Evolutionary conservation across 1,284 basidiomycete genomes (phyloP).

Genomic region (Pholiota adiposa): DNA sequence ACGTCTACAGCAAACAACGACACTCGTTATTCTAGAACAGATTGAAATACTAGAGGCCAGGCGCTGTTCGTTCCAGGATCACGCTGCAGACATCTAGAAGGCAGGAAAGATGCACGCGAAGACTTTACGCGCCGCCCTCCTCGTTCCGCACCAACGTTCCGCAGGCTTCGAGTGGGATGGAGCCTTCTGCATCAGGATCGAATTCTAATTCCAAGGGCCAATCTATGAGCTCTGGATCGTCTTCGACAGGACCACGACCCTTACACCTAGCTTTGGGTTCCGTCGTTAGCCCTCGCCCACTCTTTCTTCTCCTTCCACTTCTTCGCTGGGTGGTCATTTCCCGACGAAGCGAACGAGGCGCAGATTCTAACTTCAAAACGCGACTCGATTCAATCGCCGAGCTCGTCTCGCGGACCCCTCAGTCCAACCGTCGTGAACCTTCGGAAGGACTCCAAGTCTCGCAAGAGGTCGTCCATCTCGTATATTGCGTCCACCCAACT

Average conservation of each 20-base stretch:
- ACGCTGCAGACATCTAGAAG: background rate
- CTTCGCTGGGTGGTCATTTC: background rate
- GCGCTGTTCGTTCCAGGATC: background rate
- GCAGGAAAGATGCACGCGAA: constrained; percentile 8
- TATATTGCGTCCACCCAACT: constrained; percentile 47
- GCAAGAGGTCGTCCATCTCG: constrained; percentile 65
- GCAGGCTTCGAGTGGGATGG: background rate
- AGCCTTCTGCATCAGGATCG: background rate
- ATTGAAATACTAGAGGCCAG: background rate
- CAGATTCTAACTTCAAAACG: background rate
- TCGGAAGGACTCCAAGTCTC: constrained; percentile 8
- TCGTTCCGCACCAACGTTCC: constrained; percentile 2
- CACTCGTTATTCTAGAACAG: background rate
- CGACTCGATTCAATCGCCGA: background rate
- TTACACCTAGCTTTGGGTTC: constrained; percentile 24
- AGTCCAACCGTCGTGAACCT: constrained; percentile 15
- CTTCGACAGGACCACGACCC: constrained; percentile 16
- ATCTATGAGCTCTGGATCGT: constrained; percentile 11
- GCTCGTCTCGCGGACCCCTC: constrained; percentile 12
- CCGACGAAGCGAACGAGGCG: background rate
- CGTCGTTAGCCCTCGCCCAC: constrained; percentile 10
- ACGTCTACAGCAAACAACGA: constrained; percentile 5
- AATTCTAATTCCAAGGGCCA: constrained; percentile 14
- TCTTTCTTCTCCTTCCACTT: constrained; percentile 10
- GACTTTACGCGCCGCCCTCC: background rate